Evolutionary conservation across 2,329 filamentous ascomycete species (phyloP), one percentile per base, ranked within the genome.

Genomic region (Chrysoporthe puriensis): DNA sequence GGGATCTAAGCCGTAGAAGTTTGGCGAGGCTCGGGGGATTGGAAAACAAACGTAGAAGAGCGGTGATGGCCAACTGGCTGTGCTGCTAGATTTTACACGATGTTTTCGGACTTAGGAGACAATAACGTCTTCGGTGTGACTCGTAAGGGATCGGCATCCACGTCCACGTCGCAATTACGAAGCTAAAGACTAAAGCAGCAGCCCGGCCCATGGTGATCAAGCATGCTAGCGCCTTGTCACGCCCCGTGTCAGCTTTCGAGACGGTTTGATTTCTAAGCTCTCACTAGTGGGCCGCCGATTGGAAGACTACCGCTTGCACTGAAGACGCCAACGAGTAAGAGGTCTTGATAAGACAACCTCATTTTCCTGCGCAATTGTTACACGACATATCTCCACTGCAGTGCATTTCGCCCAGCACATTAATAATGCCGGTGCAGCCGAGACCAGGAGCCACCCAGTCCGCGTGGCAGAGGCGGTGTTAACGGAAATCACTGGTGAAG

Each of bases 191-290:
- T 32, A 26, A 26, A 14, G 9, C n/a, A 21, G 26, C 50, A 54
- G 21, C 50, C 21, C 50, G 3, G 50, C 32, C 26, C 9, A 54
- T 32, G 26, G 1, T 6, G 21, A 13, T 54, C 26, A 54, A 34
- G 50, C 50, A 7, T 54, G 50, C 21, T 54, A 54, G 50, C 50
- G 50, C 26, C 48, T 52, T 26, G 48, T 21, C 48, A 52, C 48
- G 26, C 26, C 26, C 26, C 26, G 26, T 40, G 50, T 52, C 50
- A 54, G 50, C 50, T 13, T 4, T 8, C 7, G 21, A 54, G 21
- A 54, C 1, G 50, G 14, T 11, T 16, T 54, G 50, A 54, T 54
- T 54, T 54, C 50, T 54, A 54, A 54, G 21, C 50, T 34, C 50
- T 54, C 26, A 54, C 26, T 54, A 54, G 50, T 21, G 11, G 48